phyloP scores from a whole-genome alignment of 306 rosid species.

The Mimosa bimucronata region DNA sequence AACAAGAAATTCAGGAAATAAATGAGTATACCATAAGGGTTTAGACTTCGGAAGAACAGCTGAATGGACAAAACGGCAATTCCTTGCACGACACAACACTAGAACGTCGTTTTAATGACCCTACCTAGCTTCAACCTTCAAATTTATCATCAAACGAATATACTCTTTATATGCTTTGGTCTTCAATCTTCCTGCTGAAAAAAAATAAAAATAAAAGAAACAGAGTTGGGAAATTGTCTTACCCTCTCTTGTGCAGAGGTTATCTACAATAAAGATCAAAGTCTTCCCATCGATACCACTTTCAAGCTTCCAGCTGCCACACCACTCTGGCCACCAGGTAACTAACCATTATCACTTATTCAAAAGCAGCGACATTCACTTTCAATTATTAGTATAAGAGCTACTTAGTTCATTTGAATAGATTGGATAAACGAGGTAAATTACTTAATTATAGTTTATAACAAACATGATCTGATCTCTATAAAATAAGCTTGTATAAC shows the following conservation, averaged over 20 bases:
- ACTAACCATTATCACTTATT: not conserved
- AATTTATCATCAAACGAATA: constrained; percentile 5
- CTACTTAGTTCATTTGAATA: no score
- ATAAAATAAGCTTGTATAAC: no score
- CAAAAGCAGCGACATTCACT: no score
- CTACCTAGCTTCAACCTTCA: not conserved
- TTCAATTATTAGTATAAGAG: no score
- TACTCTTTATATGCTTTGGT: constrained; percentile 28
- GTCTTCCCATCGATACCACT: constrained; percentile 48
- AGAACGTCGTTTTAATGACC: not conserved
- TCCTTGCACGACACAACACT: constrained; percentile 43
- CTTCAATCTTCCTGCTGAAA: not conserved
- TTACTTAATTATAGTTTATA: no score
- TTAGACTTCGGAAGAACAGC: no score
- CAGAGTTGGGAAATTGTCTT: constrained; percentile 45
- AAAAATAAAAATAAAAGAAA: no score
- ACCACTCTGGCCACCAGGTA: constrained; percentile 45
- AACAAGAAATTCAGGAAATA: constrained; percentile 4
- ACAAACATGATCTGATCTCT: no score
- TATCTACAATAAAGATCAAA: constrained; percentile 25
- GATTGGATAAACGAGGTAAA: no score
- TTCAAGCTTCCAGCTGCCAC: constrained; percentile 57
- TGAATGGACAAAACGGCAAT: not conserved
- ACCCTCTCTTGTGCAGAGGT: constrained; percentile 1
- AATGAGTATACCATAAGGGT: not conserved